These are phyloP conservation scores for Omphalotus guepiniiformis DNA, from an alignment of 768 basidiomycete genomes.

Conservation along the genomic window DNA sequence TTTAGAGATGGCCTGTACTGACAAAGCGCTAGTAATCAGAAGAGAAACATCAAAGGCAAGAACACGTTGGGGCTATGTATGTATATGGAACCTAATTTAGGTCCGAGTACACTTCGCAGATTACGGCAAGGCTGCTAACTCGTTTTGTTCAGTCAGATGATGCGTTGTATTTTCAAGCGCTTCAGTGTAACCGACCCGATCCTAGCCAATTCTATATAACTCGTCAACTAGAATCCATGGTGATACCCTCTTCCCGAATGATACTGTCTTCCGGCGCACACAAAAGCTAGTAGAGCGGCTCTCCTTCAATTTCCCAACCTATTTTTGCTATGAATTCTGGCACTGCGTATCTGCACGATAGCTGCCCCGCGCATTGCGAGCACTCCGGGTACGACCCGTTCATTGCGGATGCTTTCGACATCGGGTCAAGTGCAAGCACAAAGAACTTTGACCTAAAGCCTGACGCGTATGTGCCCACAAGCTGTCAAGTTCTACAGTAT, in stretches of 20 bases:
- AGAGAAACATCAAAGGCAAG: no score
- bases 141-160: conserved; percentile 7
- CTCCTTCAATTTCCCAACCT: not conserved
- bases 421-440: not conserved
- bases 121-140: not conserved
- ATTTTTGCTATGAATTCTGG: conserved; percentile 3
- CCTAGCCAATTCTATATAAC: conserved; percentile 5
- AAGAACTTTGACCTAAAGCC: not conserved
- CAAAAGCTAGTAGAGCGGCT: no score
- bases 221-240: not conserved
- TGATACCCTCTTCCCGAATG: conserved; percentile 5
- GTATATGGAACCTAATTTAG: not conserved
- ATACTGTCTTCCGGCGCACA: not conserved
- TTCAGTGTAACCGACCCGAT: conserved; percentile 3
- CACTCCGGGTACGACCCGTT: no score
- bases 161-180: not conserved
- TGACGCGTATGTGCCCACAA: not conserved
- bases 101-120: no score
- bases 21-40: no score
- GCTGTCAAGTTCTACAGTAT: no score
- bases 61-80: no score
- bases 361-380: no score
- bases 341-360: no score
- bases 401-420: not conserved
- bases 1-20: no score